These are phyloP conservation scores for Auriscalpium vulgare DNA, from an alignment of 768 basidiomycete species.

Conservation along the genomic window DNA sequence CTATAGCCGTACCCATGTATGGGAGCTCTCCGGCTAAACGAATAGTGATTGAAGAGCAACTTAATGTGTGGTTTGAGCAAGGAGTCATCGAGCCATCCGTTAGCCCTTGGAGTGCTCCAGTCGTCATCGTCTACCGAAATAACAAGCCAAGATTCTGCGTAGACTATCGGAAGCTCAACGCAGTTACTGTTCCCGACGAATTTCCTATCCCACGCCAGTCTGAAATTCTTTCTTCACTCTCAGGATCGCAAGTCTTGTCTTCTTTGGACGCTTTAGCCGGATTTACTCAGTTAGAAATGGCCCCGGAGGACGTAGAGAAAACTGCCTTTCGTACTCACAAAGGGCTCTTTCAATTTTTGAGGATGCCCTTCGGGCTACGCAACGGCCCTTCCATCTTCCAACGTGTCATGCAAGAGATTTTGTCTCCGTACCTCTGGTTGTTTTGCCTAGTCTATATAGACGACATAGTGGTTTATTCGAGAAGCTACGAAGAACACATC, in stretches of 20 bases:
- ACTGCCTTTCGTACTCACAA: conserved; percentile 26
- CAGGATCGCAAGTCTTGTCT: conserved; percentile 22
- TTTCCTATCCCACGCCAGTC: conserved; percentile 16
- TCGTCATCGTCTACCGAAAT: conserved; percentile 29
- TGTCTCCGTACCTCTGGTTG: conserved; percentile 3
- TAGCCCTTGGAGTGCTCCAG: conserved; percentile 30
- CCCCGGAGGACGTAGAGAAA: conserved; percentile 22
- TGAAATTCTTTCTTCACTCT: conserved; percentile 17
- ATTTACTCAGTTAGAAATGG: conserved; percentile 32
- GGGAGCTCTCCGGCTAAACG: conserved; percentile 1
- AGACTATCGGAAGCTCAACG: conserved; percentile 26
- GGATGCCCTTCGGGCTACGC: no score
- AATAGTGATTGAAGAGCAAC: conserved; percentile 1
- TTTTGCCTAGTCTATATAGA: conserved; percentile 9
- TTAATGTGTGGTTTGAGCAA: conserved; percentile 17
- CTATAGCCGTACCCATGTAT: conserved; percentile 6
- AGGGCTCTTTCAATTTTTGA: no score
- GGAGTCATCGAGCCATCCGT: conserved; percentile 33
- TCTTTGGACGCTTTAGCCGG: conserved; percentile 30
- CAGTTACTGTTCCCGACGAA: conserved; percentile 15
- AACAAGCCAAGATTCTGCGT: conserved; percentile 29
- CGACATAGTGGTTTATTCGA: conserved; percentile 7
- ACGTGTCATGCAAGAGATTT: background rate
- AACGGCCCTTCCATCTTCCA: no score
- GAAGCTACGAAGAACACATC: conserved; percentile 1